Base-by-base conservation (phyloP, 1,284 basidiomycete genomes). In the Trichosporon sp. region DNA sequence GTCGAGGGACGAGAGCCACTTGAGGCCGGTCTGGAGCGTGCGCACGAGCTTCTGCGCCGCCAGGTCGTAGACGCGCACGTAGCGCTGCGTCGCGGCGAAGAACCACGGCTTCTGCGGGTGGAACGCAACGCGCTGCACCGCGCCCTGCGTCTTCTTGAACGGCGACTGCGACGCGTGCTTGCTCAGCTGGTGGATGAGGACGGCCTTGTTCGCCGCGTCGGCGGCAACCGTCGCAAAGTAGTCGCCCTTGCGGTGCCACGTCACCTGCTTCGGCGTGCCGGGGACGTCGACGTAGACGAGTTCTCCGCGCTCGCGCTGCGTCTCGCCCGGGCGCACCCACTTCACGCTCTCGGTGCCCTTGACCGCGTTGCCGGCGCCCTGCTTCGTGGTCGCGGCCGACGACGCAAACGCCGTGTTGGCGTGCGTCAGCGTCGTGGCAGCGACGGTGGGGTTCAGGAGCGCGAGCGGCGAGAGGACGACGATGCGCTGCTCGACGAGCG, bases 1-100 rank as follows among this genome's bases (percentile, higher is more conserved):
- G 81, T 98, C 95, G 88, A 99, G 89, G 9, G 89, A 92, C 35
- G 93, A 96, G 78, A 99, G 98, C 96, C 96, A 99, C 82, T 89
- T 91, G 76, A 96, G 92, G 66, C 96, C 96, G 8, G 96, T 92
- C 79, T 88, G 90, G 64, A 99, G 85, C 25, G 95, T 98, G 85
- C 95, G 97, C 76, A 98, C 83, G 65, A 99, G 86, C 78, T 91
- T 91, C 84, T 99, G 97, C 74, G 92, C 93, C 44, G 92, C 90
- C 29, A 99, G 87, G 82, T 99, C 95, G 85, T 99, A 99, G 72
- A 99, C 83, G 71, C 95, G 89, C 74, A 99, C 91, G 81, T 98
- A 96, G 78, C 95, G 92, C 83, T 99, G 95, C 3, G 97, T 99
- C 88, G 97, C 97, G 66, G 98, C 96, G 78, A 99, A 98, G 86